Evolutionary conservation across 2,329 filamentous ascomycete species (phyloP).

Genomic region (Trichophyton schoenleinii): DNA sequence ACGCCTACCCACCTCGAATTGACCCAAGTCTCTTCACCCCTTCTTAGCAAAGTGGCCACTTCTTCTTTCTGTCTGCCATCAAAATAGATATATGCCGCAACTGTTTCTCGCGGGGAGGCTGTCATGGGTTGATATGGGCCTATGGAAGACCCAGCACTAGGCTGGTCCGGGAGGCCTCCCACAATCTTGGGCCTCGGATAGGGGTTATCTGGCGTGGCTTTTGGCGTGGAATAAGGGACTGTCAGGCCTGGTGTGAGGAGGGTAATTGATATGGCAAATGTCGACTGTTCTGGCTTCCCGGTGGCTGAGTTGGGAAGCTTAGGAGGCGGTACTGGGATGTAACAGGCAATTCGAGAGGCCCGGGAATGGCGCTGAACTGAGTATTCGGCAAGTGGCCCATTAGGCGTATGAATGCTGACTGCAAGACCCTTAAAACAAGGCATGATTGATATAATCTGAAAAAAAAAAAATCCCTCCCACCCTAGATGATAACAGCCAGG

Average conservation of each 20-base stretch:
- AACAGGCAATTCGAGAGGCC: conserved; percentile 84
- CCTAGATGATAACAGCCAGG: not conserved
- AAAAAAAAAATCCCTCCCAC: not conserved
- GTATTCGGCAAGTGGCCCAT: conserved; percentile 74
- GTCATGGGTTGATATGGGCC: conserved; percentile 86
- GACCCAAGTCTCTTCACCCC: conserved; percentile 97
- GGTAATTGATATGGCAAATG: conserved; percentile 96
- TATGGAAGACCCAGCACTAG: conserved; percentile 42
- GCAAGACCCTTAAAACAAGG: conserved; percentile 99
- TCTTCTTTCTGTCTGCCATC: conserved; percentile 92
- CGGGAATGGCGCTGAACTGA: conserved; percentile 90
- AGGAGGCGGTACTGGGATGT: conserved; percentile 88
- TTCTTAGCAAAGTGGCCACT: conserved; percentile 80
- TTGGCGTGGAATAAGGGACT: conserved; percentile 86
- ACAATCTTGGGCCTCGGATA: conserved; percentile 73
- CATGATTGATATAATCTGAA: conserved; percentile 37
- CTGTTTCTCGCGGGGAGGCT: conserved; percentile 86
- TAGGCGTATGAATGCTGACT: conserved; percentile 82
- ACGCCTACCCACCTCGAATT: conserved; percentile 97
- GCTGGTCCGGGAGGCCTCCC: conserved; percentile 48
- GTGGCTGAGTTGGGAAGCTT: conserved; percentile 57
- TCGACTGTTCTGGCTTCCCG: conserved; percentile 77
- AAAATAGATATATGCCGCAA: conserved; percentile 98
- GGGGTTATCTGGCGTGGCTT: conserved; percentile 61
- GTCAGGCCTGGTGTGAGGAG: conserved; percentile 76